phyloP scores from a whole-genome alignment of 129 eudicot species.

The Sambucus nigra region DNA sequence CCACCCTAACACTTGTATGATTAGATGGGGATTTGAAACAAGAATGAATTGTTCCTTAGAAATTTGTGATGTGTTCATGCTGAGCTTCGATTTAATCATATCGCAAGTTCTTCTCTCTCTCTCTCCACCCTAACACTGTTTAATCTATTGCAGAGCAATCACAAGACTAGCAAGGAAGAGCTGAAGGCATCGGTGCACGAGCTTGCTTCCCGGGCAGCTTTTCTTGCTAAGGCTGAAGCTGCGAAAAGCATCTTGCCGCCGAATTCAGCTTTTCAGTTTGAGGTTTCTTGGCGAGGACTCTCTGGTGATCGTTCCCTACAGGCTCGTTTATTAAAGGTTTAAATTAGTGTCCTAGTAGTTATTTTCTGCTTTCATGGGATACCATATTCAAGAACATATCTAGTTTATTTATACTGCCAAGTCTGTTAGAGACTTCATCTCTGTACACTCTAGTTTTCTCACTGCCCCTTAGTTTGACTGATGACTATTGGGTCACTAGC shows the following conservation, averaged over 20 bases:
- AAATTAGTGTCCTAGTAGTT: background rate
- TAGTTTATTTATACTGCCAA: background rate
- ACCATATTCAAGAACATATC: background rate
- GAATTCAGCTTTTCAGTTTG: slow-evolving; percentile 85
- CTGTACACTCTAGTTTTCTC: background rate
- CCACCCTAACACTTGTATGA: too few relatives aligned
- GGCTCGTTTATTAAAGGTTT: slow-evolving; percentile 66
- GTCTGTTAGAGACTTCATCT: background rate
- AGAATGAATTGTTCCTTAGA: background rate
- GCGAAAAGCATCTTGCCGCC: slow-evolving; percentile 72
- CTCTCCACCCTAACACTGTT: background rate
- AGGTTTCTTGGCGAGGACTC: slow-evolving; percentile 85
- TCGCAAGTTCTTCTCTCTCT: background rate
- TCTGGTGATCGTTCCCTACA: slow-evolving; percentile 69
- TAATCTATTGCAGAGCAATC: slow-evolving; percentile 29
- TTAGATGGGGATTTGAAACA: too few relatives aligned
- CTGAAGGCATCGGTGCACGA: slow-evolving; percentile 58
- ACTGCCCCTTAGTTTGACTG: background rate
- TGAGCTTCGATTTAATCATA: background rate
- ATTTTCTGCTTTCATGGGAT: background rate
- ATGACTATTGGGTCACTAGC: too few relatives aligned
- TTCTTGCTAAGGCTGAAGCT: slow-evolving; percentile 78
- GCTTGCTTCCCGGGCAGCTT: slow-evolving; percentile 93
- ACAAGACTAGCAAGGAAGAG: slow-evolving; percentile 41
- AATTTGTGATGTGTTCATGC: background rate